phyloP scores from a whole-genome alignment of 179 eudicot genomes.

The Heliamphora pulchella region DNA sequence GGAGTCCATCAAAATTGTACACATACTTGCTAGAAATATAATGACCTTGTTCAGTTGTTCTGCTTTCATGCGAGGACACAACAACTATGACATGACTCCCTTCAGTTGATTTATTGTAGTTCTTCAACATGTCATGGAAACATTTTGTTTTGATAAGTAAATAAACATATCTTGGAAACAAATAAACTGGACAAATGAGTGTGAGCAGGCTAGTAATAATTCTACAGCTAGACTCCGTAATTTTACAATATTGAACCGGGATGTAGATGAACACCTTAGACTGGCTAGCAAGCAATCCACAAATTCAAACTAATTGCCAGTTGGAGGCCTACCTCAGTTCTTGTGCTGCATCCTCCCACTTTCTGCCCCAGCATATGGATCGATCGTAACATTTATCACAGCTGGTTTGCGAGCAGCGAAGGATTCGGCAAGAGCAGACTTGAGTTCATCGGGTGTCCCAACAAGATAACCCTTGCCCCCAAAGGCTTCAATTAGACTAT shows the following conservation, averaged over 20 bases:
- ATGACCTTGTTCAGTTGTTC: not conserved
- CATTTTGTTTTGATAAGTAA: too few species aligned
- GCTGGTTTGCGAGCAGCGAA: conserved; percentile 80
- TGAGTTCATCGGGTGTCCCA: conserved; percentile 66
- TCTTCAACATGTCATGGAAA: not conserved
- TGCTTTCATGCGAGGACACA: not conserved
- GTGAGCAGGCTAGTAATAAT: not conserved
- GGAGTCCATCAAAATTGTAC: not conserved
- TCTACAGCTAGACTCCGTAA: not conserved
- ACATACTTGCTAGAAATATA: not conserved
- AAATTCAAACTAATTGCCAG: not conserved
- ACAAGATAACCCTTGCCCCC: conserved; percentile 91
- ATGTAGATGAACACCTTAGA: not conserved
- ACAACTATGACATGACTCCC: not conserved
- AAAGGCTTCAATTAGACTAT: conserved; percentile 67
- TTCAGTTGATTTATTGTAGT: not conserved
- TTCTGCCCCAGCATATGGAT: conserved; percentile 90
- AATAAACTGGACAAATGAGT: not conserved
- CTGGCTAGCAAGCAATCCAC: not conserved
- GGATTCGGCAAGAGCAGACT: conserved; percentile 68
- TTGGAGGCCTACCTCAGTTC: conserved; percentile 38
- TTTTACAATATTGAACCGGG: not conserved
- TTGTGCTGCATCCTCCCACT: conserved; percentile 94
- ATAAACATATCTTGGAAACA: not conserved
- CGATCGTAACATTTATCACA: conserved; percentile 80